Evolutionary conservation across 192 early-diverging fungal genomes (phyloP).

Genomic region (Backusella sp.): DNA sequence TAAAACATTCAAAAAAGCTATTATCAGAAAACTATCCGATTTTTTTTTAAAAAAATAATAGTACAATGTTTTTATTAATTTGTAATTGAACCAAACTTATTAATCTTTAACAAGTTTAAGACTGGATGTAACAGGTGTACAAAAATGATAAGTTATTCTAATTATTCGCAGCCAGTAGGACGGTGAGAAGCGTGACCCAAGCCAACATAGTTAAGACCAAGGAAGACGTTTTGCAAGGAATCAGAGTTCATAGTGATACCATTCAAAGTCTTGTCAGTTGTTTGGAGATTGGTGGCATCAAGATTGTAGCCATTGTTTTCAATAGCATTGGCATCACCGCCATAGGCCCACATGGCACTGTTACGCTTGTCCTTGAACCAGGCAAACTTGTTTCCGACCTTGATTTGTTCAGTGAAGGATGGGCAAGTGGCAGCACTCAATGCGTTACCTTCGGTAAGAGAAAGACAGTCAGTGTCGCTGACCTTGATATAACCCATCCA

Average conservation of each 20-base stretch:
- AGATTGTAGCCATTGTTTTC: constrained; percentile 24
- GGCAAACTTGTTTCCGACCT: constrained; percentile 32
- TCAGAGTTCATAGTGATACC: constrained; percentile 13
- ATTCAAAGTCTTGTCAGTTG: constrained; percentile 22
- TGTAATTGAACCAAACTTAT: neutral
- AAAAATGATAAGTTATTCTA: neutral
- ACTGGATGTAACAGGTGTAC: neutral
- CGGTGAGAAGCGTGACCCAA: neutral
- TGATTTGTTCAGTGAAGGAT: constrained; percentile 30
- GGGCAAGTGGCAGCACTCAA: constrained; percentile 16
- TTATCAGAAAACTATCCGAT: too few species aligned
- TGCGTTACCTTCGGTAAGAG: constrained; percentile 18
- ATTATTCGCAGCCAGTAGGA: neutral
- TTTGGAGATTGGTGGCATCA: constrained; percentile 24
- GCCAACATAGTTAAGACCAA: neutral
- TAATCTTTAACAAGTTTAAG: neutral
- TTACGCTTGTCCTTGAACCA: constrained; percentile 36
- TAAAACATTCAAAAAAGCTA: neutral
- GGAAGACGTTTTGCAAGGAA: constrained; percentile 11
- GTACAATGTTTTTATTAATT: neutral
- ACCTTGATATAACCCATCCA: constrained; percentile 29
- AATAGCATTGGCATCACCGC: constrained; percentile 21
- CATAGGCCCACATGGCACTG: constrained; percentile 37
- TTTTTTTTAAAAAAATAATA: neutral
- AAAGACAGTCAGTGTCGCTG: constrained; percentile 16